Percentiles rank a stretch among this genome's conserved stretches.
phyloP scores from a whole-genome alignment of 108 stramenopile species.

The Nitzschia sp. region DNA sequence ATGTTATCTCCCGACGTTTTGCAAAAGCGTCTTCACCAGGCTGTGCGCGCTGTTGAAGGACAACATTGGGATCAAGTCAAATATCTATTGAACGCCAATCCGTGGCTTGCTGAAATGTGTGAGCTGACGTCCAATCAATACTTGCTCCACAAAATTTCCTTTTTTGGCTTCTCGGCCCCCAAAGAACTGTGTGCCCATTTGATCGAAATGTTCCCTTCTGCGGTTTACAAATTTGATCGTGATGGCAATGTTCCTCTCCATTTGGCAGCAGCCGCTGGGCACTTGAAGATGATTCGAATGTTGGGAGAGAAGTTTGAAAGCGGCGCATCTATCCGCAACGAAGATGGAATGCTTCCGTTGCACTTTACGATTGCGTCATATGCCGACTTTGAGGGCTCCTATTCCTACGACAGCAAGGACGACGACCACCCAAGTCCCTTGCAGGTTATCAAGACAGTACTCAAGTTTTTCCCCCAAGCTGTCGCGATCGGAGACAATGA shows the following conservation, averaged over 20 bases:
- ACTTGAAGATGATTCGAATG: conserved; percentile 71
- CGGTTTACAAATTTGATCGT: conserved; percentile 80
- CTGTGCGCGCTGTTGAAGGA: conserved; percentile 72
- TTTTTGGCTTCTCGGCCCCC: conserved; percentile 70
- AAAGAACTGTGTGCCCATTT: conserved; percentile 54
- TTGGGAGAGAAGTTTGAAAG: conserved; percentile 72
- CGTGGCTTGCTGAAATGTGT: conserved; percentile 86
- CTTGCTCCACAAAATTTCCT: conserved; percentile 77
- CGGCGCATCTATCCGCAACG: conserved; percentile 86
- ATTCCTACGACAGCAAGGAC: conserved; percentile 16
- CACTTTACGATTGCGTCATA: conserved; percentile 66
- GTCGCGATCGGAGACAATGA: conserved; percentile 77
- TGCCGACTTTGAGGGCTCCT: conserved; percentile 3
- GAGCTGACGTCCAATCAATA: conserved; percentile 81
- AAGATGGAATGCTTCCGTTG: conserved; percentile 83
- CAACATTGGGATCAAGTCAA: conserved; percentile 78
- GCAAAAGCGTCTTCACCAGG: conserved; percentile 80
- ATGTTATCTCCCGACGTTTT: conserved; percentile 81
- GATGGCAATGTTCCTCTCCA: conserved; percentile 89
- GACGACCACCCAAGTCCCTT: conserved; percentile 8
- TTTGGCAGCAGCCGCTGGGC: conserved; percentile 77
- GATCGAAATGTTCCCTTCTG: conserved; percentile 64
- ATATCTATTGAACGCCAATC: conserved; percentile 80
- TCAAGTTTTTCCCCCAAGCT: conserved; percentile 69
- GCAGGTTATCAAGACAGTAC: conserved; percentile 37